Evolutionary conservation across 306 rosid genomes (phyloP).

Genomic region (Cucurbita pepo): DNA sequence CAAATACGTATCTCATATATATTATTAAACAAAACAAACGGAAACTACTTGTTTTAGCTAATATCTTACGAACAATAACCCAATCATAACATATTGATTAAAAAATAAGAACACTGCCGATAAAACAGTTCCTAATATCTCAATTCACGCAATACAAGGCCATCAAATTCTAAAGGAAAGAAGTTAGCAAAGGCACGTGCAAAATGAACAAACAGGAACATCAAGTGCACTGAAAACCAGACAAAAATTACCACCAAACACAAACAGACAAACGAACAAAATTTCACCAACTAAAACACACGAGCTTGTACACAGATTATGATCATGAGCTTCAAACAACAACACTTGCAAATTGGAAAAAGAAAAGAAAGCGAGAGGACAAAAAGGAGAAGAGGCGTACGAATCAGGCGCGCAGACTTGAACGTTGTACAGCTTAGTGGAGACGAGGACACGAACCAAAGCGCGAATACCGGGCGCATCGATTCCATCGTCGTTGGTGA

Average conservation of each 20-base stretch:
- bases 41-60: not conserved
- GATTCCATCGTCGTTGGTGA: slow-evolving; percentile 94
- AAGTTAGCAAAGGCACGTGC: not conserved
- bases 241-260: not conserved
- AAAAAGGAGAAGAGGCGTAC: slow-evolving; percentile 16
- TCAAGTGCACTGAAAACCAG: not conserved
- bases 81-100: not conserved
- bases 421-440: slow-evolving; percentile 38
- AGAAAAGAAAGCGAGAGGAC: not conserved
- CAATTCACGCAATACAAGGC: not conserved
- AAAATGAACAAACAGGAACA: not conserved
- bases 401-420: slow-evolving; percentile 87
- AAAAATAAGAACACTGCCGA: not conserved
- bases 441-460: slow-evolving; percentile 56
- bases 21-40: not conserved
- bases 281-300: not conserved
- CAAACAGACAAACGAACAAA: not conserved
- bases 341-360: not conserved
- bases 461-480: slow-evolving; percentile 80
- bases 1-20: not conserved
- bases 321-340: not conserved
- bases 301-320: not conserved
- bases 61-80: not conserved
- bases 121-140: not conserved
- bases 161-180: not conserved